Conservation (phyloP, 2,329 filamentous ascomycete species). For the Nemania sp. region DNA sequence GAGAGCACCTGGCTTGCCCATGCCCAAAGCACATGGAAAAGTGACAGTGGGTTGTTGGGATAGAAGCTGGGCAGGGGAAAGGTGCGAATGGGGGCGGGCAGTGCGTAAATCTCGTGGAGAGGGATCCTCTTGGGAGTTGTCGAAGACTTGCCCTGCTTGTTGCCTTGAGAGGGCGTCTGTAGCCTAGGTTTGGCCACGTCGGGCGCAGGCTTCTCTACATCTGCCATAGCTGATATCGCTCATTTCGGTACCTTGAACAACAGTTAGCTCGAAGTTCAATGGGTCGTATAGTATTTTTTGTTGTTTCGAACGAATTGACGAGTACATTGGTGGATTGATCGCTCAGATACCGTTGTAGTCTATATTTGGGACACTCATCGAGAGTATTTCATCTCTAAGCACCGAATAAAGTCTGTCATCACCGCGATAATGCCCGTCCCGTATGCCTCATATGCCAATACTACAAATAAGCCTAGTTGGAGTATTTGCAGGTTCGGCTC, state of each 20-base stretch:
- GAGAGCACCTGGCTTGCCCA: constrained; percentile 81
- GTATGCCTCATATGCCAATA: background rate
- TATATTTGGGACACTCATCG: constrained; percentile 76
- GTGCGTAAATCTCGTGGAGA: constrained; percentile 80
- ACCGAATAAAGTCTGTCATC: constrained; percentile 71
- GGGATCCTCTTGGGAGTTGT: constrained; percentile 48
- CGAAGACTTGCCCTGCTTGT: constrained; percentile 15
- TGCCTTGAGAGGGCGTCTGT: background rate
- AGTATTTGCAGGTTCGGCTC: background rate
- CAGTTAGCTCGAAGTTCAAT: constrained; percentile 13
- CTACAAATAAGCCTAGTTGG: background rate
- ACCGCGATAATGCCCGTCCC: constrained; percentile 56
- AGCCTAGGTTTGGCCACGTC: constrained; percentile 37
- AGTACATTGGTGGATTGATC: constrained; percentile 48
- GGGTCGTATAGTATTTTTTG: background rate
- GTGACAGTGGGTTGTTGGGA: constrained; percentile 90
- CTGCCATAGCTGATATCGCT: constrained; percentile 52
- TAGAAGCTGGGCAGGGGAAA: constrained; percentile 90
- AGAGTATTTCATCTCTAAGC: constrained; percentile 71
- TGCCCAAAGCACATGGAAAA: constrained; percentile 82
- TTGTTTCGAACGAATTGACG: background rate
- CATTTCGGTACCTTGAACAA: constrained; percentile 59
- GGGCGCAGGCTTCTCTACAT: constrained; percentile 43
- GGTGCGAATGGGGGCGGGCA: constrained; percentile 82
- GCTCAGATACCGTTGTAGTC: constrained; percentile 99